Base-by-base conservation (phyloP, 192 early-diverging fungal species). In the Coemansia sp. region DNA sequence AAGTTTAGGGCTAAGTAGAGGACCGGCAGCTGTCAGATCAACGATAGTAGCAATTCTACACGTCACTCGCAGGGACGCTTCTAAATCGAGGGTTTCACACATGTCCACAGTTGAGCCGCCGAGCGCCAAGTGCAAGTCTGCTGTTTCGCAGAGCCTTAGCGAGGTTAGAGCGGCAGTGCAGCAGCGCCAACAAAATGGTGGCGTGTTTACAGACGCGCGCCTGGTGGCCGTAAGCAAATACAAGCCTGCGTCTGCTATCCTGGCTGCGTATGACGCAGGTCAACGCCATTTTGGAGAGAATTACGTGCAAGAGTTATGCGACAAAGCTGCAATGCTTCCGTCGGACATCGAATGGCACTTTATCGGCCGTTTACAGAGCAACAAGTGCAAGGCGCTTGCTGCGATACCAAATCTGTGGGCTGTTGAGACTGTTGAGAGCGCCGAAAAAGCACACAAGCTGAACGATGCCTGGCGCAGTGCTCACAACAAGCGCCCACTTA, bases 211-310 rank as follows among this genome's bases (percentile, higher is more conserved):
- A 36, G 67, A 80, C 64, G 85, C 78, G 14, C 86, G 90, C 0
- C 76, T 98, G 42, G 97, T 99, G 0, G 95, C 97, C 0, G 94
- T 99, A 32, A 93, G 90, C 79, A 99, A 99, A 75, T 89, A 88
- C 42, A 97, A 97, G 79, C 93, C 95, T 17, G 84, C 80, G 17
- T 85, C 86, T 5, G 95, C 94, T 77, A 85, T 98, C 31, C 50
- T 84, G 66, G 84, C 82, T 0, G 91, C 90, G 4, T 94, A 97
- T 69, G 84, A 89, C 31, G 56, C 68, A n/a, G 92, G 93, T 0
- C 97, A 98, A 42, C 85, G 91, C 21, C 94, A 98, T 64, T 98
- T 97, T 83, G 97, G 97, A 65, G 97, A 98, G 58, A 98, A 98
- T 75, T 93, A 93, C 63, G 89, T 96, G 8, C 97, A 98, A 78